These are phyloP conservation scores for Austroboletus eburneus DNA, from an alignment of 768 basidiomycete genomes.

Conservation along the genomic window DNA sequence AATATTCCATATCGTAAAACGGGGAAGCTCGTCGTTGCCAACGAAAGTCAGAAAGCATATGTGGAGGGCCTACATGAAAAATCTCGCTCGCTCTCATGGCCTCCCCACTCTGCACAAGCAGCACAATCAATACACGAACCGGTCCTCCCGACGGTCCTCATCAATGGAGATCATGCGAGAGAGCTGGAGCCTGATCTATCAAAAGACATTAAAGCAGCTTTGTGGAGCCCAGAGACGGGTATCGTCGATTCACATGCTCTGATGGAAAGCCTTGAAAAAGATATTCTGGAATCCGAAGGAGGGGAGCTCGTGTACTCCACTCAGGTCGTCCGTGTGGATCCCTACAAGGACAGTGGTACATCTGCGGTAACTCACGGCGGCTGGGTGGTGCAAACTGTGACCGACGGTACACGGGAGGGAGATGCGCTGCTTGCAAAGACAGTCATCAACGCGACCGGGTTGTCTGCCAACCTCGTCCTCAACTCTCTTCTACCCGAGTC, in stretches of 20 bases:
- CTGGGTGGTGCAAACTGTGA: constrained; percentile 85
- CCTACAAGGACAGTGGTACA: constrained; percentile 32
- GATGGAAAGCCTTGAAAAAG: constrained; percentile 79
- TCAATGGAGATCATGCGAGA: constrained; percentile 63
- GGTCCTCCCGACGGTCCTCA: constrained; percentile 60
- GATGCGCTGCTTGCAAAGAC: constrained; percentile 71
- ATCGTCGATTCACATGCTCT: constrained; percentile 85
- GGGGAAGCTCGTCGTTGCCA: constrained; percentile 90
- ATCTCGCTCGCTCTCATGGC: constrained; percentile 51
- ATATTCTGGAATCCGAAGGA: constrained; percentile 65
- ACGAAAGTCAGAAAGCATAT: constrained; percentile 60
- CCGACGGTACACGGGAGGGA: constrained; percentile 43
- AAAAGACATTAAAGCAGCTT: constrained; percentile 58
- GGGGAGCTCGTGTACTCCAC: constrained; percentile 77
- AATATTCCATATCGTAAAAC: constrained; percentile 66
- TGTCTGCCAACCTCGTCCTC: constrained; percentile 65
- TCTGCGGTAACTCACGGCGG: constrained; percentile 47
- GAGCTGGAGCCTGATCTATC: constrained; percentile 84
- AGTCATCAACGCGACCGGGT: constrained; percentile 79
- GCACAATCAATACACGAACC: constrained; percentile 22
- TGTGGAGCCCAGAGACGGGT: constrained; percentile 85
- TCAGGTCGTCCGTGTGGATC: constrained; percentile 82
- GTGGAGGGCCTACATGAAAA: constrained; percentile 66
- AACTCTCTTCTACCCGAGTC: constrained; percentile 62
- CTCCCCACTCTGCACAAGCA: constrained; percentile 34